Percentiles rank a stretch among this genome's conserved stretches.
These are phyloP conservation scores for Dactylella cylindrospora DNA, from an alignment of 2,329 filamentous ascomycete species.

Conservation along the genomic window DNA sequence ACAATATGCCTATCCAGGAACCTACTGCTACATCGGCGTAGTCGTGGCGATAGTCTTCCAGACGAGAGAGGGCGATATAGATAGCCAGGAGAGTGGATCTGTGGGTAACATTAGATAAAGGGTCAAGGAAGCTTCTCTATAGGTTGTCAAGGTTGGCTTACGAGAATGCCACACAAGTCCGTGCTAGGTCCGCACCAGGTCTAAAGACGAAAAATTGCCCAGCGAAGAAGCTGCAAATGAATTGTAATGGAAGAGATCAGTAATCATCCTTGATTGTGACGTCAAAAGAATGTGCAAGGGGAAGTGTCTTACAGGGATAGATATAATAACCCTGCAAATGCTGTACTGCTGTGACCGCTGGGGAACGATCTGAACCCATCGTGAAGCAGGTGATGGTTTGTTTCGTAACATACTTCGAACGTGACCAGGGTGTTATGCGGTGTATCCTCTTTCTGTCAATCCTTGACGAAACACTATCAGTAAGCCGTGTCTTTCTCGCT, in stretches of 20 bases:
- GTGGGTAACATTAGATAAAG: not conserved
- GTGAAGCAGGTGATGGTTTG: conserved; percentile 68
- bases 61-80: conserved; percentile 69
- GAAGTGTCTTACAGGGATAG: conserved; percentile 59
- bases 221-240: conserved; percentile 10
- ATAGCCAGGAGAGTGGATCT: conserved; percentile 58
- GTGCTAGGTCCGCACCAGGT: conserved; percentile 17
- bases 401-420: conserved; percentile 72
- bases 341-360: conserved; percentile 75
- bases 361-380: conserved; percentile 85
- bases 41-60: conserved; percentile 71
- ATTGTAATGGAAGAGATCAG: no score
- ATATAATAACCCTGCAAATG: conserved; percentile 77
- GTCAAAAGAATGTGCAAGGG: conserved; percentile 61
- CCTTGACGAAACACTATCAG: conserved; percentile 45
- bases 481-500: no score
- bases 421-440: conserved; percentile 62
- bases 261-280: not conserved
- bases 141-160: conserved; percentile 1
- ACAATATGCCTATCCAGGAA: conserved; percentile 61
- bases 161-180: conserved; percentile 20
- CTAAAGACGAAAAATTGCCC: conserved; percentile 36
- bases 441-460: conserved; percentile 54
- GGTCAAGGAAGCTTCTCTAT: not conserved
- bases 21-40: conserved; percentile 69